Evolutionary conservation across 2,329 filamentous ascomycete genomes (phyloP).

Genomic region (Cadophora luteo-olivacea): DNA sequence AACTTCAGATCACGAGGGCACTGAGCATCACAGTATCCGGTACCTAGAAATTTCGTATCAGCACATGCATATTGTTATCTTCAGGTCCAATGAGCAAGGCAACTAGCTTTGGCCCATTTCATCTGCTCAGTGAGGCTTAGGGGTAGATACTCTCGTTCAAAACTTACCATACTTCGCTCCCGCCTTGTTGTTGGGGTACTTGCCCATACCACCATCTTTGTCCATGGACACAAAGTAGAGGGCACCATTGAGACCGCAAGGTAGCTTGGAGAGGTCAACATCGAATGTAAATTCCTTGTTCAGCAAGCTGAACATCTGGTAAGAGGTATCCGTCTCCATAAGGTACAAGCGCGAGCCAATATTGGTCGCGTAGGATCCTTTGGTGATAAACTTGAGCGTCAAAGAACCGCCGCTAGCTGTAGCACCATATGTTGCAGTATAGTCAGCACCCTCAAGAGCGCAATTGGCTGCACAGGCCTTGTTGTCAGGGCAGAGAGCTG

Average conservation of each 20-base stretch:
- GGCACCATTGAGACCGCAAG: constrained; percentile 75
- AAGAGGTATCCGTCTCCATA: constrained; percentile 61
- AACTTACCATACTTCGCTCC: constrained; percentile 60
- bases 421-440: constrained; percentile 59
- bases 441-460: constrained; percentile 61
- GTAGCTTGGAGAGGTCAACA: constrained; percentile 72
- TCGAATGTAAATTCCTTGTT: constrained; percentile 76
- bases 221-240: constrained; percentile 72
- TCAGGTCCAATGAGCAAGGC: no score
- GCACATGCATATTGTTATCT: no score
- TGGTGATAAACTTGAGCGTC: constrained; percentile 63
- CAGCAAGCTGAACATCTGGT: constrained; percentile 69
- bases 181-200: constrained; percentile 58
- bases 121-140: no score
- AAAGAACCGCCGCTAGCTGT: constrained; percentile 58
- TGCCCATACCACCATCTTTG: constrained; percentile 62
- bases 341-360: constrained; percentile 68
- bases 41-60: constrained; percentile 36
- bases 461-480: constrained; percentile 55
- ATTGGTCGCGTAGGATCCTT: constrained; percentile 49
- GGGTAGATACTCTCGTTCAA: no score
- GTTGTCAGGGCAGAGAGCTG: constrained; percentile 50
- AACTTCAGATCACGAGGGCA: constrained; percentile 60
- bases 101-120: no score
- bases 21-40: constrained; percentile 69